Percentiles rank a stretch among this genome's conserved stretches.
Evolutionary conservation across 1,284 basidiomycete species (phyloP).

Genomic region (Apiotrichum veenhuisii): DNA sequence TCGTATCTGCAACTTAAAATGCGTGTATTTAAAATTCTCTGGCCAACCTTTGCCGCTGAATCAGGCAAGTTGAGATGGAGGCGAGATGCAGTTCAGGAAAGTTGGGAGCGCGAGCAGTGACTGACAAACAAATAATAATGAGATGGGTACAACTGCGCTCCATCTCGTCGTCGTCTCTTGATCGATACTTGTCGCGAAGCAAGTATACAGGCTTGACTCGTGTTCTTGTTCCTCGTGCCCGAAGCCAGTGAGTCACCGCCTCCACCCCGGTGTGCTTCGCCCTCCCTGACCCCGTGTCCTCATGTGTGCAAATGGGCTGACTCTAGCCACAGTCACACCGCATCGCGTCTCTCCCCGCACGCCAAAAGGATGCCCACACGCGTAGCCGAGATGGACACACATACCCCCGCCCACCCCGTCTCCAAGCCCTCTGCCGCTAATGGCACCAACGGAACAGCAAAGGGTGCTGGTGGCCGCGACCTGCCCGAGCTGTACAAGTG

Average conservation of each 20-base stretch:
- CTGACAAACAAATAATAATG: too few species aligned
- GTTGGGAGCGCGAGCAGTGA: too few species aligned
- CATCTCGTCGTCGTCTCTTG: too few species aligned
- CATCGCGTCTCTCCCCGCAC: not conserved
- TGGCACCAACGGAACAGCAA: not conserved
- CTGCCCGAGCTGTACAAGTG: constrained; percentile 23
- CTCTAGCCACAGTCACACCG: not conserved
- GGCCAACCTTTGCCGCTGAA: too few species aligned
- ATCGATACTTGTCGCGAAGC: too few species aligned
- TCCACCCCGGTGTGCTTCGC: not conserved
- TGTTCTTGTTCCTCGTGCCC: not conserved
- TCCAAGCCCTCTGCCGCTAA: not conserved
- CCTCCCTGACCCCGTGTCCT: not conserved
- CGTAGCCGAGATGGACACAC: constrained; percentile 1
- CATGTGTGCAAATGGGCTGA: not conserved
- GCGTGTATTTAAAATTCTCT: too few species aligned
- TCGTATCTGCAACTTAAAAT: too few species aligned
- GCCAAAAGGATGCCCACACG: constrained; percentile 3
- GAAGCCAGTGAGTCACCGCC: not conserved
- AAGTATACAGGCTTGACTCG: not conserved
- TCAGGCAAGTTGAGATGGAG: too few species aligned
- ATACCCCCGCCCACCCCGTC: not conserved
- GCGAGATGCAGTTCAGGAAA: too few species aligned
- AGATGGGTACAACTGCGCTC: too few species aligned
- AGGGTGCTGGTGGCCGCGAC: constrained; percentile 19